Evolutionary conservation across 1,284 basidiomycete genomes (phyloP).

Genomic region (Dichomitus squalens): DNA sequence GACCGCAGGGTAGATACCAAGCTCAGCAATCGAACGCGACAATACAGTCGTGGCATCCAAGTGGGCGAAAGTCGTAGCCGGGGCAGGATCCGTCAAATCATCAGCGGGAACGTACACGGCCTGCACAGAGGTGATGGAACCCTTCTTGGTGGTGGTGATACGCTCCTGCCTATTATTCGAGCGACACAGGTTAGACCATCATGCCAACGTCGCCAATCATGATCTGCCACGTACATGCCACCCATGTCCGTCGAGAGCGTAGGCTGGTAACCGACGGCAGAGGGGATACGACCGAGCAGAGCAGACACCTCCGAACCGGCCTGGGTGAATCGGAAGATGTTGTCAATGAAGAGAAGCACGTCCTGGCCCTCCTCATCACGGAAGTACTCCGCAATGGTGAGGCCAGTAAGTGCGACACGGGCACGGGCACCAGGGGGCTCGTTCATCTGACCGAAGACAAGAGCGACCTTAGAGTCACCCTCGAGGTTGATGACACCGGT

Average conservation of each 20-base stretch:
- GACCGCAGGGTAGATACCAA: conserved; percentile 99
- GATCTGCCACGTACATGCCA: conserved; percentile 78
- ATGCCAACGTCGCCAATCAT: conserved; percentile 3
- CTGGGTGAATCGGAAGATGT: conserved; percentile 99
- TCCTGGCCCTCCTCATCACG: conserved; percentile 99
- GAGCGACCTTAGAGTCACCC: conserved; percentile 98
- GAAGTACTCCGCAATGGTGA: conserved; percentile 99
- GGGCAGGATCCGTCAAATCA: conserved; percentile 99
- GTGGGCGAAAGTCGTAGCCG: conserved; percentile 99
- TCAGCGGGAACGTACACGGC: conserved; percentile 99
- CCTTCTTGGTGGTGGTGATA: conserved; percentile 99
- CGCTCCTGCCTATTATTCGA: conserved; percentile 79
- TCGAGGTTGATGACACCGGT: conserved; percentile 99
- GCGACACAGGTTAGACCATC: conserved; percentile 3
- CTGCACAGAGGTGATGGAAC: conserved; percentile 99
- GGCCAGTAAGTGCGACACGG: conserved; percentile 98
- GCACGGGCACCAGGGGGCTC: conserved; percentile 99
- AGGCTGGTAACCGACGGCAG: conserved; percentile 99
- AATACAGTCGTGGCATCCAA: conserved; percentile 99
- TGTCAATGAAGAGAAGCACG: conserved; percentile 99
- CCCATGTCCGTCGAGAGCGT: conserved; percentile 99
- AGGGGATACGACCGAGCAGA: conserved; percentile 99
- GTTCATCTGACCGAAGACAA: conserved; percentile 99
- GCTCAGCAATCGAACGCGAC: conserved; percentile 98
- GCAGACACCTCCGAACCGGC: conserved; percentile 99